Percentiles rank a stretch among this genome's conserved stretches.
These are phyloP conservation scores for Pyrus pyrifolia DNA, from an alignment of 306 rosid species.

Conservation along the genomic window DNA sequence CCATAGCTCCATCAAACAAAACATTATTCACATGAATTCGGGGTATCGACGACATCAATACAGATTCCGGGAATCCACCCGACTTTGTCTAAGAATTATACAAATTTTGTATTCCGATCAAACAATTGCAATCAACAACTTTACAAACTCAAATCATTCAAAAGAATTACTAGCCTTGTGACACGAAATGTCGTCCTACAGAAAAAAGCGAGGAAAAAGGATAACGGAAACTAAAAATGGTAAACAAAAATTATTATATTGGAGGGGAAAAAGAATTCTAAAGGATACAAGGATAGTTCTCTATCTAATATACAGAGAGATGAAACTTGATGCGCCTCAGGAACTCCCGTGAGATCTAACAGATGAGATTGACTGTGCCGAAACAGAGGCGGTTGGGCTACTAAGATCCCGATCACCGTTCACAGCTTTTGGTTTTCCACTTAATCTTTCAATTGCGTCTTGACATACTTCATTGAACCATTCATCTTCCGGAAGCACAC, in stretches of 20 bases:
- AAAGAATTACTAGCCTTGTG: conserved; percentile 20
- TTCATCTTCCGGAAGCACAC: conserved; percentile 85
- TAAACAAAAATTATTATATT: conserved; percentile 9
- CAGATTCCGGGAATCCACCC: neutral
- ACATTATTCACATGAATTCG: neutral
- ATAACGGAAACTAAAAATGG: neutral
- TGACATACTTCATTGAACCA: conserved; percentile 88
- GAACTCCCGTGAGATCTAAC: conserved; percentile 90
- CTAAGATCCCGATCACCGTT: conserved; percentile 77
- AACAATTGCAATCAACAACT: conserved; percentile 35
- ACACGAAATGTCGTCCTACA: conserved; percentile 14
- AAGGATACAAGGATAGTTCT: conserved; percentile 20
- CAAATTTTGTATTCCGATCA: conserved; percentile 20
- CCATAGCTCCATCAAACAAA: too few relatives aligned
- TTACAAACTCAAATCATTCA: conserved; percentile 34
- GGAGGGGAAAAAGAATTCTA: neutral
- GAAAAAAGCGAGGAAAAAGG: neutral
- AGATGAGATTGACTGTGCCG: conserved; percentile 94
- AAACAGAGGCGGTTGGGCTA: conserved; percentile 95
- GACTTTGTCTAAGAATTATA: conserved; percentile 14
- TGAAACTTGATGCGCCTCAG: conserved; percentile 25
- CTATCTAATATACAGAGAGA: conserved; percentile 36
- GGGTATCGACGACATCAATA: neutral
- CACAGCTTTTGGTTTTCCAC: conserved; percentile 78
- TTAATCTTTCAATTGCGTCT: conserved; percentile 75